A percentile compares a stretch with the other conserved stretches of the same genome.
Evolutionary conservation across 2,329 filamentous ascomycete species (phyloP).

Genomic region (Fusarium sp.): DNA sequence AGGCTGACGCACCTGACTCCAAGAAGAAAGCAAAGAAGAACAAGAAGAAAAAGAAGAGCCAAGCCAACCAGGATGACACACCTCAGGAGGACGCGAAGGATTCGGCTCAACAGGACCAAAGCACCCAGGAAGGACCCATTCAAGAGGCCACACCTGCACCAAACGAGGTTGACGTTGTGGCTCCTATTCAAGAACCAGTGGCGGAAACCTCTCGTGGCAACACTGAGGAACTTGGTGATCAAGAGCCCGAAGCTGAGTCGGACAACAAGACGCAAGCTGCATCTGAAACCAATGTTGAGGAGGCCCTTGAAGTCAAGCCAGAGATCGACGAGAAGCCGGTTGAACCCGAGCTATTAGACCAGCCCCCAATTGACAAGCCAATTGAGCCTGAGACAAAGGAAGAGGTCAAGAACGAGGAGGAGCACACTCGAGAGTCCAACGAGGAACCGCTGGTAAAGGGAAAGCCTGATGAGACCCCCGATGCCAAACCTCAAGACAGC

Average conservation of each 20-base stretch:
- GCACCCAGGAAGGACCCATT: neutral
- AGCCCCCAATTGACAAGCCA: neutral
- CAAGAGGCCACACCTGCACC: constrained; percentile 1
- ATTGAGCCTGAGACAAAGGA: neutral
- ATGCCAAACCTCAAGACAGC: neutral
- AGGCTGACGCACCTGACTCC: constrained; percentile 15
- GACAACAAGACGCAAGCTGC: neutral
- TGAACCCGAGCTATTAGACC: neutral
- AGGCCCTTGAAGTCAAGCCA: neutral
- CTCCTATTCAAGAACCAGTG: neutral
- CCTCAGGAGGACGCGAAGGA: constrained; percentile 12
- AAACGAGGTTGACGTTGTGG: neutral
- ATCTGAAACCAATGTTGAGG: neutral
- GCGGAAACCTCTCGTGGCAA: neutral
- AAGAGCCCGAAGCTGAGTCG: neutral
- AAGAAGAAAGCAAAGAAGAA: constrained; percentile 52
- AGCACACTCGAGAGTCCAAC: neutral
- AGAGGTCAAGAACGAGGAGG: neutral
- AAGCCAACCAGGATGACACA: constrained; percentile 21
- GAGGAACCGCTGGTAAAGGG: neutral
- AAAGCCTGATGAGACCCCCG: neutral
- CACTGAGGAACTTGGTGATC: neutral
- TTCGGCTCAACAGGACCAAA: constrained; percentile 4
- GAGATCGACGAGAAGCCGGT: neutral
- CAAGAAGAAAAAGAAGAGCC: constrained; percentile 49